These are phyloP conservation scores for Lactarius vividus DNA, from an alignment of 768 basidiomycete genomes.

Conservation along the genomic window DNA sequence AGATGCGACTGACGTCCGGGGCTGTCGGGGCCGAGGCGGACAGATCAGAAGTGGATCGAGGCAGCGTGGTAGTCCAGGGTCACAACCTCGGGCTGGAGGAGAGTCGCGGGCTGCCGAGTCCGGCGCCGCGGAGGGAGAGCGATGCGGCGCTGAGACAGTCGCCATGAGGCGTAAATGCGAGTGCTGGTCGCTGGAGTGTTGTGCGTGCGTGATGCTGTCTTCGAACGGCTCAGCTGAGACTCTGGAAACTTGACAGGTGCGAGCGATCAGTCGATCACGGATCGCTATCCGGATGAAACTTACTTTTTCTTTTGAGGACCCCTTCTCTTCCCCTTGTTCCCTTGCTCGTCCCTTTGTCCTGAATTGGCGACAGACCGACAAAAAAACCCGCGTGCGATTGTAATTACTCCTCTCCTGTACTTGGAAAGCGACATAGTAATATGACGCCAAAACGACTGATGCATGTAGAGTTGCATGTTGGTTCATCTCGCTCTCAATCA, in stretches of 20 bases:
- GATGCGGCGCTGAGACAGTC: conserved; percentile 14
- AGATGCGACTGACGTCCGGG: conserved; percentile 50
- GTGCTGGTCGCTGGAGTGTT: neutral
- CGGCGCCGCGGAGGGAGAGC: conserved; percentile 23
- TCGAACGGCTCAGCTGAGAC: neutral
- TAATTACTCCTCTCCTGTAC: neutral
- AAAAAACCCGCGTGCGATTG: neutral
- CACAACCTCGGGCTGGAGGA: conserved; percentile 31
- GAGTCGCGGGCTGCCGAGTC: conserved; percentile 24
- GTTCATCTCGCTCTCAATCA: neutral
- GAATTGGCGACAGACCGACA: neutral
- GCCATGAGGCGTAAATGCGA: neutral
- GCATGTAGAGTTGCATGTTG: neutral
- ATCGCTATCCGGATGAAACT: neutral
- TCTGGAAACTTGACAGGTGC: neutral
- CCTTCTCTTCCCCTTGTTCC: neutral
- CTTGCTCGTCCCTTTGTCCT: neutral
- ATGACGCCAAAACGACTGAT: neutral
- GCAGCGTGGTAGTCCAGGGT: conserved; percentile 29
- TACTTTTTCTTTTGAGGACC: neutral
- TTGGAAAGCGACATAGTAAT: neutral
- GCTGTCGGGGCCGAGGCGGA: conserved; percentile 4
- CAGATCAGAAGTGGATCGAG: neutral
- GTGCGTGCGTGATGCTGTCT: neutral
- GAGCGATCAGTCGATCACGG: neutral